These are phyloP conservation scores for Cocos nucifera DNA, from an alignment of 176 grass and related monocot species.

Conservation along the genomic window DNA sequence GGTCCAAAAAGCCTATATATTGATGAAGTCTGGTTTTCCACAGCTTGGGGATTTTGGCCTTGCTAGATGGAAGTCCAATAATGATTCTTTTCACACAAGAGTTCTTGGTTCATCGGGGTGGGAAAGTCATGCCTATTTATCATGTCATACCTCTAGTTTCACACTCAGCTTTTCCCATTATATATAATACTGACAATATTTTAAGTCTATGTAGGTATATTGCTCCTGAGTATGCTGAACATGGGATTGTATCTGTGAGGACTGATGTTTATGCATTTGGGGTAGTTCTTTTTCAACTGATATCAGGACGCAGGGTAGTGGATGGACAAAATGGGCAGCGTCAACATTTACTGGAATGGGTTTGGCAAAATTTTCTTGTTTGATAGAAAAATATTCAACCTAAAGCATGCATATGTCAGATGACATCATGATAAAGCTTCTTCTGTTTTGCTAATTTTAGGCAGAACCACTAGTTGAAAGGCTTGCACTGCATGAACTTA, in stretches of 20 bases:
- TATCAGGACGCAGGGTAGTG: conserved; percentile 50
- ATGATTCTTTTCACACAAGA: conserved; percentile 39
- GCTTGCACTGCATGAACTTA: conserved; percentile 52
- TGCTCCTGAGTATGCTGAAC: conserved; percentile 62
- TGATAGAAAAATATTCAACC: too few species aligned
- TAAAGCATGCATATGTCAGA: neutral
- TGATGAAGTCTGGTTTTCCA: conserved; percentile 7
- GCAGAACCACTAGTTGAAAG: conserved; percentile 54
- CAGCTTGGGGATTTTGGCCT: conserved; percentile 69
- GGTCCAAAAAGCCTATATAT: conserved; percentile 1
- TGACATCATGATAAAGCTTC: neutral
- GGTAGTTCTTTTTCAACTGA: conserved; percentile 72
- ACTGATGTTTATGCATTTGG: conserved; percentile 73
- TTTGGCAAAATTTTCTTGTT: conserved; percentile 7
- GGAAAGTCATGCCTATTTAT: conserved; percentile 12
- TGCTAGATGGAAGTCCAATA: conserved; percentile 56
- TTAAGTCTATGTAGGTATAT: conserved; percentile 26
- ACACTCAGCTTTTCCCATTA: neutral
- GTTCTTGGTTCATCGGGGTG: conserved; percentile 56
- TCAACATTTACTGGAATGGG: conserved; percentile 58
- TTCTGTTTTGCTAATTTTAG: conserved; percentile 19
- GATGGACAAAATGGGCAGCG: conserved; percentile 33
- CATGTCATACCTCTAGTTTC: neutral
- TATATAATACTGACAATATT: neutral
- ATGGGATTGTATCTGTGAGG: conserved; percentile 55